phyloP scores from a whole-genome alignment of 176 grass and related monocot species.

The Oropetium thomaeum region DNA sequence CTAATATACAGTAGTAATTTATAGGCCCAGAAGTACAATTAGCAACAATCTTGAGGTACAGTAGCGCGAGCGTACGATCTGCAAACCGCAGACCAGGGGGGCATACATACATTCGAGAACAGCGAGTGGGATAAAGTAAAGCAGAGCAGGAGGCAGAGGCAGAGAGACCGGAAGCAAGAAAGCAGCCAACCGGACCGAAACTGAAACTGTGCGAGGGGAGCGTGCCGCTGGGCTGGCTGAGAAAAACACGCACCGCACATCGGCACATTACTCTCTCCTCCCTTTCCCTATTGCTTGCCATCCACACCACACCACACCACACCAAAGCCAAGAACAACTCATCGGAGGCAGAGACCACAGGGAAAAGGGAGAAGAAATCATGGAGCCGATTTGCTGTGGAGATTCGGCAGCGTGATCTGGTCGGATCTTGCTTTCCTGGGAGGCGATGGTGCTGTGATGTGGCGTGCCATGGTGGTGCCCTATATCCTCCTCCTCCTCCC shows the following conservation, averaged over 20 bases:
- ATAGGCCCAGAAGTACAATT: too few relatives aligned
- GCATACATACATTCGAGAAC: background rate
- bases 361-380: slow-evolving; percentile 44
- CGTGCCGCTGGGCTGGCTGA: background rate
- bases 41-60: background rate
- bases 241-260: background rate
- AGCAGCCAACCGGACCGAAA: background rate
- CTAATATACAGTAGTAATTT: too few relatives aligned
- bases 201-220: background rate
- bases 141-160: background rate
- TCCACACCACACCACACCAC: slow-evolving; percentile 1
- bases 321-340: slow-evolving; percentile 29
- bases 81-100: background rate
- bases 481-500: slow-evolving; percentile 19
- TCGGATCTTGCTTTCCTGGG: slow-evolving; percentile 71
- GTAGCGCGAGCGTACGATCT: background rate
- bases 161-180: background rate
- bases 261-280: background rate
- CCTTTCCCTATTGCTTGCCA: background rate
- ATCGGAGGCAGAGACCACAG: slow-evolving; percentile 29
- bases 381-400: slow-evolving; percentile 71
- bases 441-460: slow-evolving; percentile 18
- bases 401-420: slow-evolving; percentile 68
- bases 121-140: background rate
- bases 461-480: slow-evolving; percentile 11